Evolutionary conservation across 768 basidiomycete genomes (phyloP).

Genomic region (Pleurotus djamor): DNA sequence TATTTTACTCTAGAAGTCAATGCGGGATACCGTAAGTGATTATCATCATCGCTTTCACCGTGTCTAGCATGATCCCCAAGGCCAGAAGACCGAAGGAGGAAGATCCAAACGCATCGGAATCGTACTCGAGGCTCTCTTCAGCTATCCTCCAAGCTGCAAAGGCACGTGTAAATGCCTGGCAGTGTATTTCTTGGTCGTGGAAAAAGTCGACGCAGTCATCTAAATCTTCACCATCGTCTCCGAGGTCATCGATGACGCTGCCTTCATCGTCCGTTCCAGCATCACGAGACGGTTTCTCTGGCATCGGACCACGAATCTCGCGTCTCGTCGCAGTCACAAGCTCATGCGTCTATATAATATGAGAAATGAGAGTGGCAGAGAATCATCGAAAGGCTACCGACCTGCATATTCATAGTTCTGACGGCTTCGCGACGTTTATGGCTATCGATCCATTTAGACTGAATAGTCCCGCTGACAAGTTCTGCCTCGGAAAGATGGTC

Average conservation of each 20-base stretch:
- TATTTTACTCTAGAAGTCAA: too few relatives aligned
- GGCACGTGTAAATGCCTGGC: conserved; percentile 31
- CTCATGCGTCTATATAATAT: conserved; percentile 30
- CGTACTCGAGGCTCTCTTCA: conserved; percentile 22
- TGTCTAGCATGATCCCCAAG: conserved; percentile 37
- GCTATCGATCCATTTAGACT: conserved; percentile 40
- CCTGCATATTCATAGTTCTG: conserved; percentile 42
- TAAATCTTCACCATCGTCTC: conserved; percentile 22
- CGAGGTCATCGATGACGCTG: conserved; percentile 19
- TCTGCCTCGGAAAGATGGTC: conserved; percentile 35
- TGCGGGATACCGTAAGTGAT: too few relatives aligned
- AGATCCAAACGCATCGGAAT: conserved; percentile 30
- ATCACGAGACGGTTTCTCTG: conserved; percentile 11
- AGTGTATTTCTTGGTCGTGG: conserved; percentile 19
- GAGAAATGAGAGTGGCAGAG: neutral
- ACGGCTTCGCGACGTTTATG: conserved; percentile 36
- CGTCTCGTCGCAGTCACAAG: conserved; percentile 31
- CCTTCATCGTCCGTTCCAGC: conserved; percentile 16
- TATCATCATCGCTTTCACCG: conserved; percentile 21
- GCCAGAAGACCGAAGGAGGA: conserved; percentile 46
- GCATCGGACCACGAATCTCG: conserved; percentile 21
- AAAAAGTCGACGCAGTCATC: conserved; percentile 23
- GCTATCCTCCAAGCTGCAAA: conserved; percentile 44
- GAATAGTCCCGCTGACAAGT: conserved; percentile 42
- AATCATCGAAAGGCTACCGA: conserved; percentile 9